These are phyloP conservation scores for Saccharum spontaneum DNA, from an alignment of 176 grass and related monocot genomes.

Conservation along the genomic window DNA sequence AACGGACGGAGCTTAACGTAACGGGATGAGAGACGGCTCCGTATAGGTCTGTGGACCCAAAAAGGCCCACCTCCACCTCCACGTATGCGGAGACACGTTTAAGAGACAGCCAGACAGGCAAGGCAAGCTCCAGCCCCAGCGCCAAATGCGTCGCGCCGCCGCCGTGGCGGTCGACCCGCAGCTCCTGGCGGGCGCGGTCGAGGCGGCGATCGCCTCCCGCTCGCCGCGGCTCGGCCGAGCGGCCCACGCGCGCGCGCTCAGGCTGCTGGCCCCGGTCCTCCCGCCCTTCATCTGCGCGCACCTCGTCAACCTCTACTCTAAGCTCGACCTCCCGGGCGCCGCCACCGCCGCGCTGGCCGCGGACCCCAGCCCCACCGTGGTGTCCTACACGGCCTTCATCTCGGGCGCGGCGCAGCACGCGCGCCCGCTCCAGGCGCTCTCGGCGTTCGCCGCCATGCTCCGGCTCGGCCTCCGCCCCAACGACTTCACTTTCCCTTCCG, in stretches of 20 bases:
- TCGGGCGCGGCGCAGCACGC: slow-evolving; percentile 67
- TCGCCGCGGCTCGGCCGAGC: slow-evolving; percentile 55
- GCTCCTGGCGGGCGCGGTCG: slow-evolving; percentile 49
- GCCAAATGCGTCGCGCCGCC: background rate
- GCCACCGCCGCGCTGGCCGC: slow-evolving; percentile 44
- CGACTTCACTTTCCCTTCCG: slow-evolving; percentile 81
- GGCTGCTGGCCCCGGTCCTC: slow-evolving; percentile 41
- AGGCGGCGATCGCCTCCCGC: slow-evolving; percentile 50
- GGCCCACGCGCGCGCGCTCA: slow-evolving; percentile 52
- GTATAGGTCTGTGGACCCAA: too few species aligned
- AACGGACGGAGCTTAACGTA: too few species aligned
- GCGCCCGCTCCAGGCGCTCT: slow-evolving; percentile 51
- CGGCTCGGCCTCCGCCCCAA: slow-evolving; percentile 64
- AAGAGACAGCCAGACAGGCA: too few species aligned
- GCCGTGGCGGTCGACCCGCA: slow-evolving; percentile 38
- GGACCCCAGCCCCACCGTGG: slow-evolving; percentile 69
- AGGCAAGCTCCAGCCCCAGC: too few species aligned
- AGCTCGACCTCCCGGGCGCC: slow-evolving; percentile 65
- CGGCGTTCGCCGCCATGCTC: slow-evolving; percentile 64
- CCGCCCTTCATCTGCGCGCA: slow-evolving; percentile 69
- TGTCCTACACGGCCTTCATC: slow-evolving; percentile 70
- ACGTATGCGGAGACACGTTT: too few species aligned
- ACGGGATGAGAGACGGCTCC: too few species aligned
- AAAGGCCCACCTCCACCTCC: too few species aligned
- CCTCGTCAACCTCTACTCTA: slow-evolving; percentile 88